Evolutionary conservation across 306 rosid genomes (phyloP), one percentile per base, ranked within the genome.

Genomic region (Rosa multiflora): DNA sequence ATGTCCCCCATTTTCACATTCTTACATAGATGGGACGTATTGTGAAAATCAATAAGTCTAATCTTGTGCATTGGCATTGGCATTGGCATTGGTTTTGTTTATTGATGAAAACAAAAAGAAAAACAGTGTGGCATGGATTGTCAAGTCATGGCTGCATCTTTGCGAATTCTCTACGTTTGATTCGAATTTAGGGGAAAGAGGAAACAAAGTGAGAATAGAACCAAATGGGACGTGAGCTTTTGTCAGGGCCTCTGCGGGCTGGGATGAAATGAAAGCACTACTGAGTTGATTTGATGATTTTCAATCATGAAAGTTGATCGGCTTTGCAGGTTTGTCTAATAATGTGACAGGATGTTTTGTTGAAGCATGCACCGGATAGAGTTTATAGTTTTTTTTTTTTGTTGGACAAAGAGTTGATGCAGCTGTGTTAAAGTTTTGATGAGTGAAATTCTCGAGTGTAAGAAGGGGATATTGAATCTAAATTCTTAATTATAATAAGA

Each of bases 31-130:
- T 73, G 82, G 82, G 82, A 84, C 87, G 72, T 72, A 15, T 44
- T 59, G 37, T 4, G 40, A 70, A 75, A 79, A 78, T 78, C 87
- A 81, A 78, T 70, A 73, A 81, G 78, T 83, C 83, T 37, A 76
- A 56, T 69, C 80, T 70, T 72, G 15, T 21, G 56, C 15, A 62
- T 42, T 83, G 81, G 5, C 29, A n/a, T 7, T 56, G 26, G 29
- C 63, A 26, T 26, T 29, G 29, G 29, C 29, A 56, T 56, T n/a
- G 29, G 29, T 26, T 56, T 56, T 56, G 63, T 21, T 56, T 61
- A 61, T 61, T 11, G 35, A 26, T 61, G 67, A 61, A 61, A 61
- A 61, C 66, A 59, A 21, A 59, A 23, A 3, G 66, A 29, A 26
- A 56, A 56, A 53, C 7, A 56, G 26, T 20, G 62, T 20, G 62